Evolutionary conservation across 2,329 filamentous ascomycete genomes (phyloP).

Genomic region (Bertia moriformis): DNA sequence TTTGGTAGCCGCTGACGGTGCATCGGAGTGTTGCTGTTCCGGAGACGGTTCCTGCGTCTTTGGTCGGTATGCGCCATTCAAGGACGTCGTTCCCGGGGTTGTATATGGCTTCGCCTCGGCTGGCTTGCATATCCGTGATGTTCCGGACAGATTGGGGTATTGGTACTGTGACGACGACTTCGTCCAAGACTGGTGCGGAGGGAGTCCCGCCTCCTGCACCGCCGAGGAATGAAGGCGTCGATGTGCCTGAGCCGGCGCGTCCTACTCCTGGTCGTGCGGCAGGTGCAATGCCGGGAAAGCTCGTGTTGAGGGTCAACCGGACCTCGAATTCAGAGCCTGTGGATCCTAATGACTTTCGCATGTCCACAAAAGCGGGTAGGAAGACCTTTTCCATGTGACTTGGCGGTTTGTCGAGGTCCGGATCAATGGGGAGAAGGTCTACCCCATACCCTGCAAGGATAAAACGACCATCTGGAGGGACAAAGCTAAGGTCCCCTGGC

Average conservation of each 20-base stretch:
- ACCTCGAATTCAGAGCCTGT: slow-evolving; percentile 80
- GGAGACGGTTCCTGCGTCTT: slow-evolving; percentile 48
- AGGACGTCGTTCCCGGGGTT: slow-evolving; percentile 56
- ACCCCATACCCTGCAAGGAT: slow-evolving; percentile 90
- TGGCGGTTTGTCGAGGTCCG: slow-evolving; percentile 22
- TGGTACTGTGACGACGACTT: slow-evolving; percentile 64
- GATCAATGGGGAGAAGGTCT: slow-evolving; percentile 44
- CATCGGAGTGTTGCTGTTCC: slow-evolving; percentile 71
- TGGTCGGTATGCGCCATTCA: slow-evolving; percentile 68
- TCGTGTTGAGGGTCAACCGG: slow-evolving; percentile 54
- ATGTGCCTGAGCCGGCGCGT: slow-evolving; percentile 32
- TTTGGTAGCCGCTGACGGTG: slow-evolving; percentile 39
- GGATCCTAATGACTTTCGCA: slow-evolving; percentile 65
- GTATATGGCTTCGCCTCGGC: slow-evolving; percentile 71
- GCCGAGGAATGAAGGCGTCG: slow-evolving; percentile 20
- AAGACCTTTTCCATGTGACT: slow-evolving; percentile 57
- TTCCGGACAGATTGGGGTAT: slow-evolving; percentile 69
- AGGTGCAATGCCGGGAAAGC: slow-evolving; percentile 17
- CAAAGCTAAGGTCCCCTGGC: slow-evolving; percentile 84
- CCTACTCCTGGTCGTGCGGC: slow-evolving; percentile 26
- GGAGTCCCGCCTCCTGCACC: neutral
- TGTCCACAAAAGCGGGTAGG: slow-evolving; percentile 67
- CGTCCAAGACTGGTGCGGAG: slow-evolving; percentile 46
- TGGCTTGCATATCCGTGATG: slow-evolving; percentile 66
- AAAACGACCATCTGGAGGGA: slow-evolving; percentile 88